These are phyloP conservation scores for Aspergillus sclerotioniger DNA, from an alignment of 495 filamentous ascomycete species.

Conservation along the genomic window DNA sequence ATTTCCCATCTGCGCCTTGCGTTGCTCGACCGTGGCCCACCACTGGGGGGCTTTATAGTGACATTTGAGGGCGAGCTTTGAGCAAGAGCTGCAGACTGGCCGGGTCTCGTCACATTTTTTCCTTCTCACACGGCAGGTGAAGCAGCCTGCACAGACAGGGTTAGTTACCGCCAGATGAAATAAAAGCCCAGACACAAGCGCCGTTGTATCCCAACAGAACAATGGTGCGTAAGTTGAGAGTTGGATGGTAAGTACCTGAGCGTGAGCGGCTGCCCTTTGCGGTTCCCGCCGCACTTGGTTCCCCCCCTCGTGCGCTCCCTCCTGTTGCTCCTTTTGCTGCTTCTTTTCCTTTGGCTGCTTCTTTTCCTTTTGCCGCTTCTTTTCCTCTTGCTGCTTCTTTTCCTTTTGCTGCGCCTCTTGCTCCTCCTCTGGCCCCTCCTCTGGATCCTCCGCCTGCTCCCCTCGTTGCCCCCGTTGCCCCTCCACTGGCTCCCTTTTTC, in stretches of 20 bases:
- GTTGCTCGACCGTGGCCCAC: conserved; percentile 86
- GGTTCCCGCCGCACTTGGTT: too few relatives aligned
- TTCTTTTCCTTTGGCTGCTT: too few relatives aligned
- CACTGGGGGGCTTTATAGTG: conserved; percentile 93
- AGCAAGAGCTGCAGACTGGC: conserved; percentile 80
- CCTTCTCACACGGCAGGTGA: conserved; percentile 85
- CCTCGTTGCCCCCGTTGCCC: too few relatives aligned
- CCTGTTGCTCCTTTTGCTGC: too few relatives aligned
- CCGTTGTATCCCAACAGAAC: neutral
- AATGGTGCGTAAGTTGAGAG: neutral
- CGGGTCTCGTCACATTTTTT: conserved; percentile 97
- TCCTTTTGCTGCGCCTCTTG: too few relatives aligned
- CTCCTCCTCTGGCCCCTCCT: too few relatives aligned
- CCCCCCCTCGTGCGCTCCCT: too few relatives aligned
- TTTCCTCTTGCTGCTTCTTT: too few relatives aligned
- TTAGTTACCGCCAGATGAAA: conserved; percentile 17
- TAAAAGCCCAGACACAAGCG: neutral
- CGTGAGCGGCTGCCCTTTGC: conserved; percentile 7
- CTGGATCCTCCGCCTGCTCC: too few relatives aligned
- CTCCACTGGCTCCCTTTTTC: too few relatives aligned
- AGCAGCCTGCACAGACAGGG: conserved; percentile 67
- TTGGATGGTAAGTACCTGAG: conserved; percentile 1
- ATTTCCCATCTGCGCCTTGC: conserved; percentile 77
- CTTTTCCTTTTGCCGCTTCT: too few relatives aligned
- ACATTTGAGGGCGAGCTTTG: conserved; percentile 75